Evolutionary conservation across 148 eudicot genomes (phyloP), one percentile per base, ranked within the genome.

Genomic region (Drosera capensis): DNA sequence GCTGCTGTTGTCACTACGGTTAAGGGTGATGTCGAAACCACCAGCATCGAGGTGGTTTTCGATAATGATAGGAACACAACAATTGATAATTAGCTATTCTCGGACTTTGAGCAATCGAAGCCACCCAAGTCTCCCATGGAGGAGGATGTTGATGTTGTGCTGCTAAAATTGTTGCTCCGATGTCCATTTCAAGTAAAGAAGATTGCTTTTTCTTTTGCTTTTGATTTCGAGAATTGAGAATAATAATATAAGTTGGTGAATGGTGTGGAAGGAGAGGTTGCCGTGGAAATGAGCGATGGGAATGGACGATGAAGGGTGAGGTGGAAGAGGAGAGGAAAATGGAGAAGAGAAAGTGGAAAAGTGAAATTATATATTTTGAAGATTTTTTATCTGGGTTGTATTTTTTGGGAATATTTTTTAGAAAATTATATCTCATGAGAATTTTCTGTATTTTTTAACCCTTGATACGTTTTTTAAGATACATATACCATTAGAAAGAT

Each of bases 31-130:
- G 60, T 51, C 9, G 69, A 19, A 2, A 65, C 42, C 13, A 55
- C 7, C 0, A 63, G 41, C 12, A 25, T 30, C 1, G 71, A 71
- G 18, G 58, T 68, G 0, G 60, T 78, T 25, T 87, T 87, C 23
- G 90, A 82, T 45, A 82, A 94, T 29, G 82, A 88, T 0, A 64
- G 94, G 40, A 63, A 64, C 23, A 80, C 92, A 0, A 67, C 65
- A 0, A 57, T 56, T 9, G 76, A 68, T 14, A 84, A 87, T 50
- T 86, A 73, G 3, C 44, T 82, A 62, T 87, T 87, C 55, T 77
- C 86, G 1, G 86, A 87, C 59, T 64, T 66, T 24, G 87, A 70
- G 46, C 66, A 66, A 28, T 36, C 16, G n/a, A n/a, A n/a, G n/a
- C n/a, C n/a, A n/a, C n/a, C n/a, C n/a, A n/a, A n/a, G n/a, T n/a